Percentiles rank a stretch among this genome's conserved stretches.
These are phyloP conservation scores for Solioccasus polychromus DNA, from an alignment of 768 basidiomycete species.

Conservation along the genomic window DNA sequence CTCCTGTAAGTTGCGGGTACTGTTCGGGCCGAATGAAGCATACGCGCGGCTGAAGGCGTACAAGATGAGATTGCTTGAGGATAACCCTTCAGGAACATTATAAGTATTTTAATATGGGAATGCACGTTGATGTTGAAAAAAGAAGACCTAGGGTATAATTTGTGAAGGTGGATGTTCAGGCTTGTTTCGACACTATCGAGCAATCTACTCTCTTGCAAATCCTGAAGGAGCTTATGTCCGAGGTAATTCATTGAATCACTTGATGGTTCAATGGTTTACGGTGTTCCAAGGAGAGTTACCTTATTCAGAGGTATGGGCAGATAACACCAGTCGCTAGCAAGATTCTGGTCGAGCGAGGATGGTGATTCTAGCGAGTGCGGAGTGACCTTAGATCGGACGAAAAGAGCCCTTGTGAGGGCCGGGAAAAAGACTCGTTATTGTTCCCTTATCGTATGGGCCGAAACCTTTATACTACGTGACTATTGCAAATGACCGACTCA, in stretches of 20 bases:
- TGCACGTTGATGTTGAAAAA: neutral
- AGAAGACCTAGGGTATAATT: constrained; percentile 86
- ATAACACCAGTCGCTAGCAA: constrained; percentile 56
- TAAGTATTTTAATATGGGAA: constrained; percentile 31
- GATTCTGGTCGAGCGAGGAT: too few relatives aligned
- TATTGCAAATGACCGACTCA: too few relatives aligned
- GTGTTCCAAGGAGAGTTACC: constrained; percentile 59
- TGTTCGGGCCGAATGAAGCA: constrained; percentile 81
- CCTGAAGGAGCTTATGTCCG: constrained; percentile 65
- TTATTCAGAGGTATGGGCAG: constrained; percentile 68
- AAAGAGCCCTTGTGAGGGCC: too few relatives aligned
- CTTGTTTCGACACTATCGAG: constrained; percentile 96
- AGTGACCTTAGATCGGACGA: too few relatives aligned
- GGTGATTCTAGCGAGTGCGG: too few relatives aligned
- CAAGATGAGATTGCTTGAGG: constrained; percentile 49
- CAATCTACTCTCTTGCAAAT: constrained; percentile 83
- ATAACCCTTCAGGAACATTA: constrained; percentile 45
- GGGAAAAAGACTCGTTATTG: too few relatives aligned
- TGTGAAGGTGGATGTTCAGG: constrained; percentile 93
- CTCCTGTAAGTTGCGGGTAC: constrained; percentile 7
- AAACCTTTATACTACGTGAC: too few relatives aligned
- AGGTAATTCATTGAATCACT: constrained; percentile 41
- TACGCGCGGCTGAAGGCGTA: constrained; percentile 71
- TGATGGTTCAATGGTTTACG: neutral
- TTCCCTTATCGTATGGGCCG: too few relatives aligned